phyloP scores from a whole-genome alignment of 352 stramenopile species.

The Phytophthora kernoviae region DNA sequence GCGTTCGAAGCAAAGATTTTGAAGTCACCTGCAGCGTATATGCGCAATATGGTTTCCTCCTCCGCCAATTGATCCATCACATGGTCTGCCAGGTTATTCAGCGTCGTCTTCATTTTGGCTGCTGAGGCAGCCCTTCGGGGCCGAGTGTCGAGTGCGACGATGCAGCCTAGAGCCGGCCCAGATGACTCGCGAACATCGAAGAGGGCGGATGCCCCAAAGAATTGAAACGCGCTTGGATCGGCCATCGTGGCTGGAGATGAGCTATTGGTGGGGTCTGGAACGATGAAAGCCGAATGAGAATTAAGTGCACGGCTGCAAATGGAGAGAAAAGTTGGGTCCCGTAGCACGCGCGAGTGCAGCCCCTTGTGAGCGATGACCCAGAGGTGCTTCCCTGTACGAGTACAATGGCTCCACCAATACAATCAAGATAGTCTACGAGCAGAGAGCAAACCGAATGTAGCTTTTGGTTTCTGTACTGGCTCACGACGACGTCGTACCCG shows the following conservation, averaged over 20 bases:
- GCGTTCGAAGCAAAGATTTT: constrained; percentile 53
- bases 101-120: constrained; percentile 56
- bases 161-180: constrained; percentile 51
- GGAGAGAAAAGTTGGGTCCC: constrained; percentile 59
- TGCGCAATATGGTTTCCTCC: constrained; percentile 61
- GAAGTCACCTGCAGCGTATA: constrained; percentile 72
- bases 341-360: constrained; percentile 50
- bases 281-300: constrained; percentile 50
- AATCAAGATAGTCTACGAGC: constrained; percentile 75
- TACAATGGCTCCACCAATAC: constrained; percentile 65
- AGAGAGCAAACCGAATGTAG: constrained; percentile 76
- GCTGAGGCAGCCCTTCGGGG: constrained; percentile 36
- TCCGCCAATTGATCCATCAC: constrained; percentile 64
- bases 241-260: constrained; percentile 3
- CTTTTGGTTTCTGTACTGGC: constrained; percentile 71
- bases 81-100: constrained; percentile 64
- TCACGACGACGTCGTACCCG: constrained; percentile 70
- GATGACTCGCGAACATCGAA: constrained; percentile 35
- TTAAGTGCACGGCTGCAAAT: constrained; percentile 56
- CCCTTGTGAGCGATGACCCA: constrained; percentile 75
- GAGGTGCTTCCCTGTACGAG: constrained; percentile 59
- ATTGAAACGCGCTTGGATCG: constrained; percentile 49
- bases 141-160: constrained; percentile 65
- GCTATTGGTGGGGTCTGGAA: constrained; percentile 40
- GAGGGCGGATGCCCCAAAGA: constrained; percentile 67